Percentiles rank a stretch among this genome's conserved stretches.
phyloP scores from a whole-genome alignment of 2,329 filamentous ascomycete genomes.

The Hawksworthiomyces lignivorus region DNA sequence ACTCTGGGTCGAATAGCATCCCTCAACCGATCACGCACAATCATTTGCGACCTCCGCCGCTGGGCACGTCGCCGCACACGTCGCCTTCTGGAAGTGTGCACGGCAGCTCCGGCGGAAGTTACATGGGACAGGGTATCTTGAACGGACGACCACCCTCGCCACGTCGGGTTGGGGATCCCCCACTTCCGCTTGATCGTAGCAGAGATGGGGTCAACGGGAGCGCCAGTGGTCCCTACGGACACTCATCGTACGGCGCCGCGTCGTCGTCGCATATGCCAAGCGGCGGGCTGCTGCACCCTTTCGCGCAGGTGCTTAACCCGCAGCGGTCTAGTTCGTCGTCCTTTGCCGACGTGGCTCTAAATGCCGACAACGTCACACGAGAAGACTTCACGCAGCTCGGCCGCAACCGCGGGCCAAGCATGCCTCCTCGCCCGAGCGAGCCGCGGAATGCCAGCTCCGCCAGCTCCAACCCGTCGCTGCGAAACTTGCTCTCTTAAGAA shows the following conservation, averaged over 20 bases:
- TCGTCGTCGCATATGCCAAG: slow-evolving; percentile 26
- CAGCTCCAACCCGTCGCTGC: slow-evolving; percentile 68
- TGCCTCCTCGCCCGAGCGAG: slow-evolving; percentile 26
- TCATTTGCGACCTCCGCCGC: slow-evolving; percentile 14
- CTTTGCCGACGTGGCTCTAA: slow-evolving; percentile 1
- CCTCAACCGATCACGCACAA: slow-evolving; percentile 12
- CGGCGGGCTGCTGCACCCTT: slow-evolving; percentile 33
- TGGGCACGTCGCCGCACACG: slow-evolving; percentile 1
- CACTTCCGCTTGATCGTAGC: slow-evolving; percentile 22
- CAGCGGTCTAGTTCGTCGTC: slow-evolving; percentile 21
- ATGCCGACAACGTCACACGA: slow-evolving; percentile 12
- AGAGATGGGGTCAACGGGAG: neutral
- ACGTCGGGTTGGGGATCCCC: slow-evolving; percentile 33
- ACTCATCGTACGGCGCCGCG: slow-evolving; percentile 4
- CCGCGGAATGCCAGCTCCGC: slow-evolving; percentile 52
- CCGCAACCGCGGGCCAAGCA: slow-evolving; percentile 1
- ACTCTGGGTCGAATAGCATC: slow-evolving; percentile 7
- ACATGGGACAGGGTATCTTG: slow-evolving; percentile 14
- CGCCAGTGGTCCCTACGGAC: neutral
- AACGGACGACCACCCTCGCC: slow-evolving; percentile 44
- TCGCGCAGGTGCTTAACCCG: slow-evolving; percentile 27
- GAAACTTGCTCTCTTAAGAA: slow-evolving; percentile 59
- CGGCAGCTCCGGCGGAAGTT: neutral
- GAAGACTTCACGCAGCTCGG: slow-evolving; percentile 16
- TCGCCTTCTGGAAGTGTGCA: slow-evolving; percentile 19